Evolutionary conservation across 306 rosid genomes (phyloP).

Genomic region (Prinsepia uniflora): DNA sequence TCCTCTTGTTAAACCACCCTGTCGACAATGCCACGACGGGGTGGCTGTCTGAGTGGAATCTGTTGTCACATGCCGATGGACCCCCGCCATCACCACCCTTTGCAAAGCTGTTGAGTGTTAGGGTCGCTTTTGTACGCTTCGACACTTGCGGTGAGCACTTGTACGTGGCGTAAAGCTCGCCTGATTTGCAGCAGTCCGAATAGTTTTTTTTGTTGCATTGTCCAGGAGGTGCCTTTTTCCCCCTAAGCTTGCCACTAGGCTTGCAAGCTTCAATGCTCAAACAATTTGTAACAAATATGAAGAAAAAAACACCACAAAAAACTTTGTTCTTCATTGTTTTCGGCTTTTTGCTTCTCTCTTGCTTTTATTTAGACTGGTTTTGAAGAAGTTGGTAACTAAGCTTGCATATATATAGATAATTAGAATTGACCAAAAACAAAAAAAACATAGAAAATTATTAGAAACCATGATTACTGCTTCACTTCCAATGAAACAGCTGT

Average conservation of each 20-base stretch:
- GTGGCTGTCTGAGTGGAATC: constrained; percentile 31
- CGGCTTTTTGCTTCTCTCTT: not conserved
- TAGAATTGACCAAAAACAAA: too few species aligned
- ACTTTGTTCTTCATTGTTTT: not conserved
- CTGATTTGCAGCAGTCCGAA: constrained; percentile 38
- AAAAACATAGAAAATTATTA: too few species aligned
- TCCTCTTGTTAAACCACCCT: constrained; percentile 31
- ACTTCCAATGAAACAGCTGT: not conserved
- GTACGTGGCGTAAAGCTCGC: constrained; percentile 31
- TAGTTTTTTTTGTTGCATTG: constrained; percentile 40
- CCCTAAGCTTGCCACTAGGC: constrained; percentile 20
- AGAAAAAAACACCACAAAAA: not conserved
- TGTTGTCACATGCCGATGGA: constrained; percentile 22
- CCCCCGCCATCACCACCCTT: constrained; percentile 2
- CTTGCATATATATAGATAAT: not conserved
- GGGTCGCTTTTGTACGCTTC: not conserved
- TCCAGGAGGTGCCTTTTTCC: constrained; percentile 20
- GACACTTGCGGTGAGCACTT: constrained; percentile 38
- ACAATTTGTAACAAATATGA: not conserved
- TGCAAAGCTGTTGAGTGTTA: constrained; percentile 12
- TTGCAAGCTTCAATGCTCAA: constrained; percentile 21
- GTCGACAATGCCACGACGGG: constrained; percentile 49
- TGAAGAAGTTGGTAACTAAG: not conserved
- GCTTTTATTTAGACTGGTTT: not conserved
- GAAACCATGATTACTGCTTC: too few species aligned